Base-by-base conservation (phyloP, 768 basidiomycete genomes). In the Tylopilus balloui region DNA sequence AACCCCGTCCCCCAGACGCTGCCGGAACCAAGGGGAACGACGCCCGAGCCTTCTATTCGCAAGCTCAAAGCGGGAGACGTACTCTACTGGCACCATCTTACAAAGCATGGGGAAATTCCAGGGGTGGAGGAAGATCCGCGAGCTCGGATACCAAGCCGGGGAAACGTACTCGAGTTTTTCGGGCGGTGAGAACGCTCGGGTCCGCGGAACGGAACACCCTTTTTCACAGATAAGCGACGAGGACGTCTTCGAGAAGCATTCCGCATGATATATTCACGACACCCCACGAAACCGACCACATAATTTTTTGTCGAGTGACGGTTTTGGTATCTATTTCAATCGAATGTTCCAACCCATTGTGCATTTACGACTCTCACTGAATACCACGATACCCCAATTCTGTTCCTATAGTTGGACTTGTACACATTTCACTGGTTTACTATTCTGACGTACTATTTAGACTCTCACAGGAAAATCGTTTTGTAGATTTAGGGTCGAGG, bases 21-120 rank as follows among this genome's bases (percentile, higher is more conserved):
- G 24, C 43, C 47, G 14, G 56, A 51, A 17, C 34, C 51, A 20
- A 50, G 57, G 46, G 48, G 44, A 15, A 29, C 47, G 8, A 50
- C 48, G 12, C 51, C 55, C 24, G 65, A 65, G 38, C 47, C 69
- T 32, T 50, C 44, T 48, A 65, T 67, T 31, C 70, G 68, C 48
- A 71, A 65, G 41, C 75, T 84, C 27, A 73, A 69, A 57, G 70
- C 73, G 10, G 86, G 86, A 19, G 84, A 87, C 52, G 61, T 80
- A 10, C 69, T 89, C 15, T 86, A 76, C 60, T 90, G 87, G 87
- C 86, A 89, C 62, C 82, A 88, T 56, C 80, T 89, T 50, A 65
- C 74, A 41, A 79, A 78, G 55, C 77, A 74, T 51, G 87, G 87
- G 12, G 87, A 89, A 65, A 84, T 87, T 50, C 80, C 84, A 34